Base-by-base conservation (phyloP, 257 asterid species). In the Nicotiana tomentosiformis region DNA sequence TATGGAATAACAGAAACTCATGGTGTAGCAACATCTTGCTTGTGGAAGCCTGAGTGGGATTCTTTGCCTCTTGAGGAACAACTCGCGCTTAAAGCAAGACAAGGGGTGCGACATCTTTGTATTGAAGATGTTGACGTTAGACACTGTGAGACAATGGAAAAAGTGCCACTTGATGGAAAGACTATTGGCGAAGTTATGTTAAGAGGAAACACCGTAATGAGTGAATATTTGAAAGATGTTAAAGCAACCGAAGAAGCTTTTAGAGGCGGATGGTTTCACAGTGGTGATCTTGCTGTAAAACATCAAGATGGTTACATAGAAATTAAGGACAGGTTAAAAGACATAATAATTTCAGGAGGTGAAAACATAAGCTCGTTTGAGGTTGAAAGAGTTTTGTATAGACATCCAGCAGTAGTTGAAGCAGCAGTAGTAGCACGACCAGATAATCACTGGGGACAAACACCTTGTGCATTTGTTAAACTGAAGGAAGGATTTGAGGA, bases 41-140 rank as follows among this genome's bases (percentile, higher is more conserved):
- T 85, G 12, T 87, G 90, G 90, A 87, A 37, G 81, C 83, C 84
- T 7, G 88, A 87, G 76, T 87, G 90, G 88, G 88, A 87, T 77
- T 83, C 78, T 18, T 64, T 83, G 67, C 84, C 85, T n/a, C 70
- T 58, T 0, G 84, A 33, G 3, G 86, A 87, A 70, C 66, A 55
- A 79, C 53, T 66, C 0, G 55, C 53, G 80, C 58, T 69, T 51
- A 85, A 87, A 83, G 65, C 88, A 29, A 64, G 86, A 43, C 90
- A 87, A 65, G 88, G 88, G 15, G 51, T 66, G 12, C 15, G 35
- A 7, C 51, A 16, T 66, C 74, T 66, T 66, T 66, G 74, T 33
- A 17, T 66, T 7, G 74, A 66, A 66, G 2, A 32, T 35, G 55
- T 66, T 2, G 23, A 66, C 0, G 46, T 66, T 14, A 30, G 72